Conservation (phyloP, 1,284 basidiomycete species). For the Trametes hirsuta region DNA sequence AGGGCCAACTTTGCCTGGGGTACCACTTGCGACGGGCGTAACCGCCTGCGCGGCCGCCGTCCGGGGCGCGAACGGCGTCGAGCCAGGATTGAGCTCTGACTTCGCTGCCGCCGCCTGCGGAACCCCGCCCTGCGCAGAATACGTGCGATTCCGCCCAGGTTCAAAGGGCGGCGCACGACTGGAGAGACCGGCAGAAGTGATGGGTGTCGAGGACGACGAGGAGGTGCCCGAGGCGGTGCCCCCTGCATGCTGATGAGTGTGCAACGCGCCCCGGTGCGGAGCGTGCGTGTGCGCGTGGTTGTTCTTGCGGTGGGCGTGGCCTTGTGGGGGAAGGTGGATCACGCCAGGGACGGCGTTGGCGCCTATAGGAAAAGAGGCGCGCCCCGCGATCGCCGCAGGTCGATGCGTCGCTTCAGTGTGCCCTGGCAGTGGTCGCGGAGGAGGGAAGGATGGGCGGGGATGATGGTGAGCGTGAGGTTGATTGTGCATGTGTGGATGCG, state of each 20-base stretch:
- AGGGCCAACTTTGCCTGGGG: neutral
- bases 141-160: conserved; percentile 23
- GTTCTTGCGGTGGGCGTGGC: conserved; percentile 17
- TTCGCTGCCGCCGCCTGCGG: conserved; percentile 17
- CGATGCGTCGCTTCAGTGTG: conserved; percentile 30
- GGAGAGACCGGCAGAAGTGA: conserved; percentile 27
- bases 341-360: conserved; percentile 29
- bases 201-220: conserved; percentile 12
- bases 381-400: conserved; percentile 17
- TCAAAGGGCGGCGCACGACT: conserved; percentile 39
- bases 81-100: conserved; percentile 36
- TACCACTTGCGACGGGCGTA: no score
- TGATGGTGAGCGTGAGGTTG: conserved; percentile 22
- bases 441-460: conserved; percentile 21
- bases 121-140: neutral
- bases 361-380: conserved; percentile 26
- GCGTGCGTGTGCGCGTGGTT: conserved; percentile 8
- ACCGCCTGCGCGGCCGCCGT: conserved; percentile 5
- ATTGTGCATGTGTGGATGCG: conserved; percentile 29
- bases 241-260: conserved; percentile 12
- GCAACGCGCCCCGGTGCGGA: conserved; percentile 9
- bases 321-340: conserved; percentile 30
- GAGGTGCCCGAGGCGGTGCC: conserved; percentile 25
- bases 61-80: conserved; percentile 34
- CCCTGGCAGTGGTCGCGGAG: conserved; percentile 7